Evolutionary conservation across 2,329 filamentous ascomycete genomes (phyloP), one percentile per base, ranked within the genome.

Genomic region (Sclerotiophoma versabilis): DNA sequence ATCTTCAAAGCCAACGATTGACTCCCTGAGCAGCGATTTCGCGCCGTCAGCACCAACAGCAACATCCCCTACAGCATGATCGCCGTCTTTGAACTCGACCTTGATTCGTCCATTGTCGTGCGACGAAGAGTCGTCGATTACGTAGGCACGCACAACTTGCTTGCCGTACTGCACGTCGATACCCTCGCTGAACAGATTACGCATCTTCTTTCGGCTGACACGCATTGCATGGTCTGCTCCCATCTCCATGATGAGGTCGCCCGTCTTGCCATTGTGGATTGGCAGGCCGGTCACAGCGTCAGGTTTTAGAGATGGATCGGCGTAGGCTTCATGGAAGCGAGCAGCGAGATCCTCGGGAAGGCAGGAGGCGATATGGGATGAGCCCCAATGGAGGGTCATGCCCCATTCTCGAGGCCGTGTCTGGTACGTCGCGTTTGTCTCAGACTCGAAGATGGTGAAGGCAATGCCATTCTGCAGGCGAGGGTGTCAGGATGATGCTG

Each of bases 371-470:
- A 66, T 55, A 44, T 67, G 63, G 9, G 49, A 42, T 10, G 53
- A 47, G 36, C 63, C 63, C 63, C 65, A 64, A 37, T 67, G 65
- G 3, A 69, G 57, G 4, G 64, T 67, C 63, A 69, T 69, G 52
- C 64, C 64, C 63, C 61, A 67, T 62, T 67, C 63, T 42, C 65
- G 59, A 2, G 63, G 64, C 1, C 64, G 58, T 15, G 65, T 60
- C 33, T 62, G 61, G 37, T 60, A 63, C 8, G 55, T 57, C 4
- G 33, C 41, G 11, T 30, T 38, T 36, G 53, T 52, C 45, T 59
- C 53, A 44, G 48, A 48, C 33, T 63, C 56, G 27, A 63, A 63
- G 39, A 63, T 51, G 44, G 53, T 61, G 33, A 58, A 60, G 15
- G 47, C 43, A 25, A 60, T 39, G 33, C 47, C 47, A 34, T 56